A percentile compares a stretch with the other conserved stretches of the same genome.
Evolutionary conservation across 2,329 filamentous ascomycete species (phyloP).

Genomic region (Xylaria sp.): DNA sequence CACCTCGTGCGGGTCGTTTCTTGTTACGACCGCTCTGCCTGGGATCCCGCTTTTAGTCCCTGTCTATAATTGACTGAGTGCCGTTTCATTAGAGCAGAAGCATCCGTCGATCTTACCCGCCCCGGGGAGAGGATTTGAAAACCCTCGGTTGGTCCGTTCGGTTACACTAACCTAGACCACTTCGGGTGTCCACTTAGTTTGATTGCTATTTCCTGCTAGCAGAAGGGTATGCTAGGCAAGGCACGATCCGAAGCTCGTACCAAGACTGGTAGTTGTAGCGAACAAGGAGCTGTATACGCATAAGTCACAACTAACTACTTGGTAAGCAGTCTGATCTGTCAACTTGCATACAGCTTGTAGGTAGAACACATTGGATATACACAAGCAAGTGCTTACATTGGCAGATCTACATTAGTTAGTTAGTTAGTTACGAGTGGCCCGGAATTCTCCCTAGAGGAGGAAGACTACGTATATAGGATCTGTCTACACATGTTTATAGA

Average conservation of each 20-base stretch:
- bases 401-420: neutral
- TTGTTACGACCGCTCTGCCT: no score
- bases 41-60: neutral
- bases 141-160: conserved; percentile 22
- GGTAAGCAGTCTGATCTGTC: neutral
- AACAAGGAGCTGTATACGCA: neutral
- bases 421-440: no score
- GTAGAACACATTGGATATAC: neutral
- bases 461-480: no score
- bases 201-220: conserved; percentile 10
- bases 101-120: conserved; percentile 17
- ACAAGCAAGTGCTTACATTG: neutral
- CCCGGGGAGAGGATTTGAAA: conserved; percentile 25
- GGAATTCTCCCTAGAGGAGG: no score
- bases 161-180: neutral
- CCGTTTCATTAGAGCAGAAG: conserved; percentile 16
- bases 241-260: neutral
- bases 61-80: conserved; percentile 3
- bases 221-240: neutral
- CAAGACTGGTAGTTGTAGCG: neutral
- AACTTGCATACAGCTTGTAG: neutral
- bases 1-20: no score
- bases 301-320: neutral
- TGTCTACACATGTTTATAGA: neutral
- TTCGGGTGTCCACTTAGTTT: conserved; percentile 22